Conservation (phyloP, 202 grass and related monocot genomes). For the Panicum hallii region DNA sequence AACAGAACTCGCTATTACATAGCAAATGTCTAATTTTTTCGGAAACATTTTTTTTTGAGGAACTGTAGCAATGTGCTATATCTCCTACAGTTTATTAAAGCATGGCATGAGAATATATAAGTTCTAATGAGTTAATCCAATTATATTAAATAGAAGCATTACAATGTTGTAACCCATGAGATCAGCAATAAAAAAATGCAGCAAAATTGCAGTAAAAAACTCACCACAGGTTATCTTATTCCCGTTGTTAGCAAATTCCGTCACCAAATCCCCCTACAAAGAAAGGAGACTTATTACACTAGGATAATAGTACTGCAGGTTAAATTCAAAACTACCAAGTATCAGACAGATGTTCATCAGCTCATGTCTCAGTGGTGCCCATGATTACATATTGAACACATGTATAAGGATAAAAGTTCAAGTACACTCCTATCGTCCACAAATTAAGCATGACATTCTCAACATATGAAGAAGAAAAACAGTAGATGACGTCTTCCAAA, state of each 20-base stretch:
- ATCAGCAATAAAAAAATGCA: conserved; percentile 16
- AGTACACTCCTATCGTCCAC: background rate
- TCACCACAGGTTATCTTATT: conserved; percentile 88
- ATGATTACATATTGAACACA: conserved; percentile 18
- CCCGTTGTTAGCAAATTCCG: conserved; percentile 70
- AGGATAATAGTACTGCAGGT: conserved; percentile 12
- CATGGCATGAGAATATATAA: background rate
- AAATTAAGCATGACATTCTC: background rate
- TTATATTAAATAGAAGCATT: background rate
- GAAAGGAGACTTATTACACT: conserved; percentile 45
- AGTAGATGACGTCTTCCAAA: conserved; percentile 8
- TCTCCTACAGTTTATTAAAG: conserved; percentile 9
- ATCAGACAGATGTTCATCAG: background rate
- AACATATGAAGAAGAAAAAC: background rate
- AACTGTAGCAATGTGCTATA: background rate
- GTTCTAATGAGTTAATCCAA: conserved; percentile 16
- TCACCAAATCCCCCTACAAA: conserved; percentile 89
- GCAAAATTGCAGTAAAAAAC: conserved; percentile 45
- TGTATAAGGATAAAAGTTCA: conserved; percentile 19
- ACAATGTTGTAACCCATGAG: conserved; percentile 18
- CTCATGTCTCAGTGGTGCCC: conserved; percentile 21
- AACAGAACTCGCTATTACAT: conserved; percentile 11
- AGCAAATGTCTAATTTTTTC: background rate
- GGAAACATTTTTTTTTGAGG: background rate
- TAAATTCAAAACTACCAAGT: conserved; percentile 9